Percentiles rank a stretch among this genome's conserved stretches.
Evolutionary conservation across 2,329 filamentous ascomycete genomes (phyloP).

Genomic region (Penicillium verrucosum): DNA sequence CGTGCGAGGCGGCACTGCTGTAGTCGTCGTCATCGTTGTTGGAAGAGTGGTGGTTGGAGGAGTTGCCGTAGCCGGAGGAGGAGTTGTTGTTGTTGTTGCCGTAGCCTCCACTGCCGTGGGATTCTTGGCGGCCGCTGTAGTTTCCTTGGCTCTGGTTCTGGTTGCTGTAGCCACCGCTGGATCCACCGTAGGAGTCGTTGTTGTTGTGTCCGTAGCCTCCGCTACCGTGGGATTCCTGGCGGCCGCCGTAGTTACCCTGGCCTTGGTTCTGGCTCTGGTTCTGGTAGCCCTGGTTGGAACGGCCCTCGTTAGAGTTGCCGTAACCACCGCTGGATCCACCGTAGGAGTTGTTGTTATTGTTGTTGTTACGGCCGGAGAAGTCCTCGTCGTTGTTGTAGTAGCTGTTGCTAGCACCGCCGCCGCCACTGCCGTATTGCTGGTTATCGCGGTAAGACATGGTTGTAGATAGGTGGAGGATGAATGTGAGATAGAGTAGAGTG

Average conservation of each 20-base stretch:
- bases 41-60: constrained; percentile 12
- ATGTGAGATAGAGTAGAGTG: background rate
- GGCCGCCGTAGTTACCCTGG: constrained; percentile 10
- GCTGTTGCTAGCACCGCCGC: constrained; percentile 18
- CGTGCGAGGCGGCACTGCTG: constrained; percentile 54
- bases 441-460: constrained; percentile 21
- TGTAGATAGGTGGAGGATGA: background rate
- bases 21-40: constrained; percentile 48
- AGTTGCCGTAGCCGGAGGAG: background rate
- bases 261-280: background rate
- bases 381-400: constrained; percentile 27
- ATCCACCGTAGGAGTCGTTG: too few relatives aligned
- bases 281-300: background rate
- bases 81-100: too few relatives aligned
- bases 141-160: too few relatives aligned
- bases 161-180: too few relatives aligned
- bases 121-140: too few relatives aligned
- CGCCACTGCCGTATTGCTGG: constrained; percentile 22
- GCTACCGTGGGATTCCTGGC: too few relatives aligned
- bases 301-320: constrained; percentile 1
- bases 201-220: background rate
- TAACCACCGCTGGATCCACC: background rate
- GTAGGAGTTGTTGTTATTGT: constrained; percentile 6
- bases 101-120: too few relatives aligned
- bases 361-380: constrained; percentile 13